Evolutionary conservation across 148 eudicot genomes (phyloP), one percentile per base, ranked within the genome.

Genomic region (Bassia scoparia): DNA sequence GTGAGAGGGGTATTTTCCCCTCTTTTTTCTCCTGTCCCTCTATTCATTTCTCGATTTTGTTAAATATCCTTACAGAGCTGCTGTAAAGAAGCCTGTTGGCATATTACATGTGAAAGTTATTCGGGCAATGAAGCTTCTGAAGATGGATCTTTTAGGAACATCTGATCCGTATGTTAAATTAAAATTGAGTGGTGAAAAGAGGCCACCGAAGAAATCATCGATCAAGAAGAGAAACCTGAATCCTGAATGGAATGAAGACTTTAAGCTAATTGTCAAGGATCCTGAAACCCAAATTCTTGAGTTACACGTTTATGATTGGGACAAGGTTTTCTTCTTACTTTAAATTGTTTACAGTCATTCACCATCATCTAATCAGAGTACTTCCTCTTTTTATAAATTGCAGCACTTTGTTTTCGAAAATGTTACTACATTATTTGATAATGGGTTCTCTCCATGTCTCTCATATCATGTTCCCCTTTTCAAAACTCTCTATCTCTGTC

Each of bases 91-190:
- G 81, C 96, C 97, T 21, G 98, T 95, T 46, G 98, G 98, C 55
- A 79, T 95, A 75, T 69, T 95, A 73, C 88, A 91, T 66, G 97
- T 95, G 66, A 95, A 82, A 78, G 97, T 95, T 68, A 77, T 95
- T 34, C 81, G 87, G 30, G 98, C 93, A 44, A 68, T 65, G 21
- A 89, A 85, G 74, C 96, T 95, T 74, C 76, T 95, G 83, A 95
- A 95, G 82, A 89, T 85, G 96, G 98, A 95, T 83, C 33, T 91
- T 23, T 68, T 95, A 54, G 97, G 98, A 52, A 66, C 84, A 70
- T 95, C 98, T 2, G 98, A 95, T 91, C 98, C 98, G 24, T 95
- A 91, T 64, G 98, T 89, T 70, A 95, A 91, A 81, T 83, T 95
- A 63, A 84, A 80, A 71, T 72, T 95, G 59, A 87, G 83, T 68